Base-by-base conservation (phyloP, 2,329 filamentous ascomycete species). In the Mycocentrospora acerina region DNA sequence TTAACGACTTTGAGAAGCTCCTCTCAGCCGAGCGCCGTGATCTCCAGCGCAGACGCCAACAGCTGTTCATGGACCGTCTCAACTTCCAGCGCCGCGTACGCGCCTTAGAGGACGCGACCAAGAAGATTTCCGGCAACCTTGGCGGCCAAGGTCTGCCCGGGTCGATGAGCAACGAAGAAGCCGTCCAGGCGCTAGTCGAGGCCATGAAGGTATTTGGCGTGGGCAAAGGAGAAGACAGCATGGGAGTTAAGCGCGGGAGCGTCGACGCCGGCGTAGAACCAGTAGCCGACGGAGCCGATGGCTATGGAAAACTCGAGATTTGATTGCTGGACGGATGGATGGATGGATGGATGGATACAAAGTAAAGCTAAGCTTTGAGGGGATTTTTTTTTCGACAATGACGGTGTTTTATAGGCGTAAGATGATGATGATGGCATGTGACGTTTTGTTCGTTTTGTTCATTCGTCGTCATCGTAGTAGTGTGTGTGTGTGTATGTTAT, bases 1-100 rank as follows among this genome's bases (percentile, higher is more conserved):
- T 98, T 70, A 86, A 88, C 57, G 93, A 98, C 67, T 90, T 98
- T 79, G 93, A 98, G 70, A 80, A 87, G 13, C 85, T 96, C 29
- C 77, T 98, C 34, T 87, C 94, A 57, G 89, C 90, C 5, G 93
- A 98, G 72, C 85, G 91, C 43, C 82, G 90, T 44, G 93, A 98
- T 68, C 77, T 98, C 15, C 93, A 98, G 69, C 82, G 90, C 40
- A 88, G 88, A 27, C 83, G 91, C 19, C 90, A 97, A 67, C 88
- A 96, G 66, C 79, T 98, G 13, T 95, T 97, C 75, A 75, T 97
- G 25, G 93, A 98, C 67, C 82, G 93, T 16, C 76, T 98, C 34
- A 81, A 86, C 2, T 95, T 97, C 73, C 90, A 93, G 74, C 86
- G 86, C 68, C 81, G 90, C 36, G 86, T 96, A 17, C 81, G 83